phyloP scores from a whole-genome alignment of 2,329 filamentous ascomycete species.

The Pseudogymnoascus sp. region DNA sequence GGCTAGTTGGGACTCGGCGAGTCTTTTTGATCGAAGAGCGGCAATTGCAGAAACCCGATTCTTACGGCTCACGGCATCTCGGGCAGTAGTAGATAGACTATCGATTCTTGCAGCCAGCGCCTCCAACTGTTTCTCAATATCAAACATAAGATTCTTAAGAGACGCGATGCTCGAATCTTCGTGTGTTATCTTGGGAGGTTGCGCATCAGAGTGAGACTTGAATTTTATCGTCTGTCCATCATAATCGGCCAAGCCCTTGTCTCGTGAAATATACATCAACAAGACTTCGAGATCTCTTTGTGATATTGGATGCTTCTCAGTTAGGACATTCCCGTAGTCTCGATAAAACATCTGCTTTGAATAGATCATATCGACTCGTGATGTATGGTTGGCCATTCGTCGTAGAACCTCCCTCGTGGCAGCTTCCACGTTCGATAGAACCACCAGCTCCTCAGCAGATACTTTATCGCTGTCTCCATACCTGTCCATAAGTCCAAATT shows the following conservation, averaged over 20 bases:
- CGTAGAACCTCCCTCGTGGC: conserved; percentile 48
- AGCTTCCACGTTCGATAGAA: conserved; percentile 55
- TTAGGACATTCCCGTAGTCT: conserved; percentile 46
- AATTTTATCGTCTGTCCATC: conserved; percentile 70
- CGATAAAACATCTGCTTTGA: conserved; percentile 57
- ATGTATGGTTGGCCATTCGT: conserved; percentile 34
- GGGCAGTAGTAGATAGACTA: conserved; percentile 56
- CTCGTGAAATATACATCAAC: conserved; percentile 61
- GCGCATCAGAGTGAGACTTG: conserved; percentile 43
- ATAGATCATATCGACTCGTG: conserved; percentile 59
- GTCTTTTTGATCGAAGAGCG: conserved; percentile 73
- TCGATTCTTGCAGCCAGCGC: conserved; percentile 61
- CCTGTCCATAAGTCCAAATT: conserved; percentile 54
- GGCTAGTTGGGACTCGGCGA: conserved; percentile 65
- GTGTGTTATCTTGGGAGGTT: conserved; percentile 49
- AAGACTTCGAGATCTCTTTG: conserved; percentile 61
- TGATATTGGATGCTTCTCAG: conserved; percentile 44
- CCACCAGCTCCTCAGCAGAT: conserved; percentile 55
- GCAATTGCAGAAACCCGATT: conserved; percentile 70
- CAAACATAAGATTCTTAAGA: conserved; percentile 69
- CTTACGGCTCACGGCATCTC: conserved; percentile 62
- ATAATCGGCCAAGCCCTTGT: conserved; percentile 50
- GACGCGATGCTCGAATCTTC: conserved; percentile 79
- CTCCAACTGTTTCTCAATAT: conserved; percentile 64
- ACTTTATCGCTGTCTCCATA: conserved; percentile 45